Base-by-base conservation (phyloP, 2,329 filamentous ascomycete genomes). In the Penicillium vulpinum region DNA sequence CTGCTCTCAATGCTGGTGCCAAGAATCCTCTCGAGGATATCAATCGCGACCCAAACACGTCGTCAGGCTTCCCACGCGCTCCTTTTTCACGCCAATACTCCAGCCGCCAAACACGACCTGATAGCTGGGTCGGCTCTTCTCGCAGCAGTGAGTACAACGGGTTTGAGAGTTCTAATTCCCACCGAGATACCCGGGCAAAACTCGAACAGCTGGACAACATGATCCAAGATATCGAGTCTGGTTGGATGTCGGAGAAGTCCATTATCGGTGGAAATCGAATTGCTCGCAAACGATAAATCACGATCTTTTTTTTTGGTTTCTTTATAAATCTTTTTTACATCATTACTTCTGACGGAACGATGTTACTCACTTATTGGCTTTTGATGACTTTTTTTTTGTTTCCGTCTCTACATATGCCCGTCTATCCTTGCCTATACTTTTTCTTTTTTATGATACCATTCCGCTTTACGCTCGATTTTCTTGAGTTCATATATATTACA, bases 1-100 rank as follows among this genome's bases (percentile, higher is more conserved):
- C 75, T 1, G 74, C 75, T 6, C 61, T 77, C 28, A 73, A 77
- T 50, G 70, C 71, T 6, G 73, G 73, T 7, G 67, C 67, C 29
- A 74, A 72, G 40, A 67, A 66, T 18, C 67, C 68, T 38, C 53
- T 69, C 3, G 67, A 71, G 9, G 61, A 64, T 38, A 49, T 73
- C 21, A 61, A 63, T 13, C 59, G 64, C 13, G 66, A 66, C 3
- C 64, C 62, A 26, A 55, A 54, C n/a, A 50, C 63, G 5, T 61
- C 69, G 7, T 54, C 66, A 5, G 58, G 62, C 11, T 67, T 65
- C 24, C 59, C 65, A 13, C 61, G 65, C 8, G 55, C 56, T 3
- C 24, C 54, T 1, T 54, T 49, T 35, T 50, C 61, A 7, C 63
- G 63, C 44, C 48, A 57, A 18, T 62, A 65, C 45, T 58, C 66